Conservation (phyloP, 176 grass and related monocot genomes). For the Panicum miliaceum region DNA sequence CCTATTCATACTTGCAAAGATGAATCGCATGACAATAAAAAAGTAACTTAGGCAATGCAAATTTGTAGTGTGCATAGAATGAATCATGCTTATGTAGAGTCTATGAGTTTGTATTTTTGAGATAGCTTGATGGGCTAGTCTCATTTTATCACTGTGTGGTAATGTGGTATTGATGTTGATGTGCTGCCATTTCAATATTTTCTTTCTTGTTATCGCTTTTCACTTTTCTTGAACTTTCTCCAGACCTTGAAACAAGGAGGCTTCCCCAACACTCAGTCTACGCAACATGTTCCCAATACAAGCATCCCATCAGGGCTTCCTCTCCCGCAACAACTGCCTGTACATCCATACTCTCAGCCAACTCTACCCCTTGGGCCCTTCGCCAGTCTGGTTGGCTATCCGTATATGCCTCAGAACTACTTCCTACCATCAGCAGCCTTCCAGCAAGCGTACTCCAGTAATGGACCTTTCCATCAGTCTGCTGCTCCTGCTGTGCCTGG, state of each 20-base stretch:
- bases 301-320: slow-evolving; percentile 64
- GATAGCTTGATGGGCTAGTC: background rate
- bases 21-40: background rate
- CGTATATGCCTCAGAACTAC: slow-evolving; percentile 82
- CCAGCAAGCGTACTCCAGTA: slow-evolving; percentile 83
- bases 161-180: background rate
- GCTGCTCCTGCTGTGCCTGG: slow-evolving; percentile 59
- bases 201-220: slow-evolving; percentile 38
- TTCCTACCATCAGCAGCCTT: slow-evolving; percentile 81
- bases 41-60: background rate
- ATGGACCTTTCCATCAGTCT: slow-evolving; percentile 83
- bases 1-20: background rate
- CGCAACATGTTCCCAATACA: slow-evolving; percentile 66
- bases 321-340: slow-evolving; percentile 74
- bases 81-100: slow-evolving; percentile 16
- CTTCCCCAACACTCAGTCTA: slow-evolving; percentile 65
- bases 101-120: slow-evolving; percentile 11
- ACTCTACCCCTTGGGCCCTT: slow-evolving; percentile 80
- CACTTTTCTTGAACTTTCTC: slow-evolving; percentile 25
- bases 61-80: background rate
- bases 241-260: slow-evolving; percentile 70
- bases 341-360: slow-evolving; percentile 90
- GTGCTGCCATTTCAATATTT: slow-evolving; percentile 16
- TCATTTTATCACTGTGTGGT: slow-evolving; percentile 16
- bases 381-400: slow-evolving; percentile 87